Evolutionary conservation across 257 asterid species (phyloP).

Genomic region (Prunella vulgaris): DNA sequence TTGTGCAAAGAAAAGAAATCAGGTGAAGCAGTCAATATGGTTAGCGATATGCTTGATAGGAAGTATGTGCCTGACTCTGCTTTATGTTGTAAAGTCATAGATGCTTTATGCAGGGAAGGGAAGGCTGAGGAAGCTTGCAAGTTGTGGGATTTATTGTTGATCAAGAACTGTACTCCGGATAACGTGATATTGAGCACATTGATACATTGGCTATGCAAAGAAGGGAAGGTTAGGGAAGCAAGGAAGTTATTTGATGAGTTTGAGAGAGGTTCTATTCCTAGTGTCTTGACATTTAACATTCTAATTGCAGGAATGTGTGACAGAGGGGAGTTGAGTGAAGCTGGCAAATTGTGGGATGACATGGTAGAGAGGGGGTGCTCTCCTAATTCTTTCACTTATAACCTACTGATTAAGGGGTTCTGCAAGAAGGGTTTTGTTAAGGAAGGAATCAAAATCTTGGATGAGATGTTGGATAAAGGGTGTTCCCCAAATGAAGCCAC

Average conservation of each 20-base stretch:
- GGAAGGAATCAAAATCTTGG: conserved; percentile 61
- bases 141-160: conserved; percentile 63
- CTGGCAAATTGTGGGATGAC: conserved; percentile 92
- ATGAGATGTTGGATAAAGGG: conserved; percentile 74
- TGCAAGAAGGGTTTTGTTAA: conserved; percentile 61
- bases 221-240: conserved; percentile 69
- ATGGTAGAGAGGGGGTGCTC: conserved; percentile 72
- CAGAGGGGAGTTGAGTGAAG: conserved; percentile 73
- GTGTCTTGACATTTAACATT: conserved; percentile 66
- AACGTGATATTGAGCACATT: conserved; percentile 65
- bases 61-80: conserved; percentile 60
- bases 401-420: conserved; percentile 67
- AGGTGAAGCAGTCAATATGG: conserved; percentile 69
- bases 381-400: conserved; percentile 79
- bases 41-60: conserved; percentile 77
- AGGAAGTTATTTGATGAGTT: conserved; percentile 76
- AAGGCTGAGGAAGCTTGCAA: conserved; percentile 69
- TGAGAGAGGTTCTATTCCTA: conserved; percentile 69
- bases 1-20: conserved; percentile 70
- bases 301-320: conserved; percentile 92
- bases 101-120: conserved; percentile 65
- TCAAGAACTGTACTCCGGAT: conserved; percentile 80
- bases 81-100: conserved; percentile 74
- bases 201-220: conserved; percentile 79
- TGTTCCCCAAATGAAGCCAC: conserved; percentile 59